These are phyloP conservation scores for Scenedesmus sp. DNA, from an alignment of 163 green algal species.

Conservation along the genomic window DNA sequence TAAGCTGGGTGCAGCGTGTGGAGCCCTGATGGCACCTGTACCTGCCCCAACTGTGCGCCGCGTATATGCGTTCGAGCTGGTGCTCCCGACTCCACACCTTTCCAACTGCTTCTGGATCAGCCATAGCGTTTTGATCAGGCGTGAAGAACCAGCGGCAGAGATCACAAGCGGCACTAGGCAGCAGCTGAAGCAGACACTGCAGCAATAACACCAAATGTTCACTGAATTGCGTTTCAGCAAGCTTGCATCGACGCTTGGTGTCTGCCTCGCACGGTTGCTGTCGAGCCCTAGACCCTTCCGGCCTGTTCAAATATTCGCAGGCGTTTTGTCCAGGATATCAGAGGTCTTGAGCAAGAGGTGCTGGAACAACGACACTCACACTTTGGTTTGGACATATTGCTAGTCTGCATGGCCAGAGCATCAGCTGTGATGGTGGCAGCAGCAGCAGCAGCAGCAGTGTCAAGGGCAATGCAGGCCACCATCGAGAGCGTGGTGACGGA, in stretches of 20 bases:
- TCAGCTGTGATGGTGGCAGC: neutral
- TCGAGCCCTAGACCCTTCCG: neutral
- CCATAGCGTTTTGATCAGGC: slow-evolving; percentile 30
- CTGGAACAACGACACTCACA: neutral
- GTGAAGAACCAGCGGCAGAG: neutral
- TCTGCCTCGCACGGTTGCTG: neutral
- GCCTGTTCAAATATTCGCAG: neutral
- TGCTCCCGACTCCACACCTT: slow-evolving; percentile 19
- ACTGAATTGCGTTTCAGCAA: too few relatives aligned
- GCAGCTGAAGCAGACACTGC: neutral
- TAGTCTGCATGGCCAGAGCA: neutral
- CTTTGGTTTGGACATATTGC: neutral
- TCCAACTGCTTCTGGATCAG: slow-evolving; percentile 47
- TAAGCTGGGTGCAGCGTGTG: neutral
- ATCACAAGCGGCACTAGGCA: neutral
- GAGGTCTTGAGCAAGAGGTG: neutral
- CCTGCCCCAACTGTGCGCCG: slow-evolving; percentile 6
- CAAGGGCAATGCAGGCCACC: neutral
- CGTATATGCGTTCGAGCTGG: neutral
- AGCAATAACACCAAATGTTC: neutral
- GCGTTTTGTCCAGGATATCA: neutral
- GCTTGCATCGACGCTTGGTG: neutral
- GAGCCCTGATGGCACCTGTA: slow-evolving; percentile 10
- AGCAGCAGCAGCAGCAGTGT: neutral
- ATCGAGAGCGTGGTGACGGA: neutral